Evolutionary conservation across 2,329 filamentous ascomycete species (phyloP).

Genomic region (Aspergillus latus): DNA sequence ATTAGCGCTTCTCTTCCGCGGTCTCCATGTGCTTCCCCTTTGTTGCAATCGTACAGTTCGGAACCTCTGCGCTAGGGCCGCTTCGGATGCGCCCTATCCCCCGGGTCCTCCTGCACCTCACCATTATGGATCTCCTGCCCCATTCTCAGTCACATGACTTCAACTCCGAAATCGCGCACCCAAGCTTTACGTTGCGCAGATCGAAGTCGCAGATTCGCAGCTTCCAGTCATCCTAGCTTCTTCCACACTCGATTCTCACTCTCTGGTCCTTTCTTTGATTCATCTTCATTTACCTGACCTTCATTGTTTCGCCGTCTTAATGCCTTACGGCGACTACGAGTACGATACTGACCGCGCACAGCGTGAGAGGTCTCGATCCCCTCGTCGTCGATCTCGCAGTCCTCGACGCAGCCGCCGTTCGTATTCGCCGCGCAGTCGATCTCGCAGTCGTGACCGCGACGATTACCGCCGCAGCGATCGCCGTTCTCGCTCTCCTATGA

Average conservation of each 20-base stretch:
- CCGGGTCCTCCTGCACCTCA: conserved; percentile 10
- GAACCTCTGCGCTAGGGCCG: conserved; percentile 14
- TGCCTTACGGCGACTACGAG: conserved; percentile 29
- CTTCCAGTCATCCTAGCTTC: conserved; percentile 11
- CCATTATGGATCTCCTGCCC: conserved; percentile 1
- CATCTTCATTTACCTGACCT: conserved; percentile 4
- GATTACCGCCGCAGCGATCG: conserved; percentile 73
- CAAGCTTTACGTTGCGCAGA: conserved; percentile 5
- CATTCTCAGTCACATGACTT: conserved; percentile 13
- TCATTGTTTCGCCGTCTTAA: conserved; percentile 17
- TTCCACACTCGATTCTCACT: conserved; percentile 1
- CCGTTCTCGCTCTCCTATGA: conserved; percentile 85
- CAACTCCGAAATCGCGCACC: conserved; percentile 9
- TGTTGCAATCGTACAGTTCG: conserved; percentile 10
- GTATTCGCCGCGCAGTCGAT: conserved; percentile 76
- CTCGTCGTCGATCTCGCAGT: conserved; percentile 74
- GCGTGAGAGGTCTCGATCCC: conserved; percentile 74
- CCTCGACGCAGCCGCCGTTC: conserved; percentile 73
- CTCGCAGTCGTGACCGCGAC: conserved; percentile 73
- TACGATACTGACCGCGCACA: conserved; percentile 49
- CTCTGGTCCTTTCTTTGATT: not conserved
- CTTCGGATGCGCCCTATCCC: conserved; percentile 12
- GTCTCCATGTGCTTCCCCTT: not conserved
- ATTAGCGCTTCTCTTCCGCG: not conserved
- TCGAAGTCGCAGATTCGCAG: conserved; percentile 8